These are phyloP conservation scores for Macrolepiota dolichaula DNA, from an alignment of 768 basidiomycete genomes.

Conservation along the genomic window DNA sequence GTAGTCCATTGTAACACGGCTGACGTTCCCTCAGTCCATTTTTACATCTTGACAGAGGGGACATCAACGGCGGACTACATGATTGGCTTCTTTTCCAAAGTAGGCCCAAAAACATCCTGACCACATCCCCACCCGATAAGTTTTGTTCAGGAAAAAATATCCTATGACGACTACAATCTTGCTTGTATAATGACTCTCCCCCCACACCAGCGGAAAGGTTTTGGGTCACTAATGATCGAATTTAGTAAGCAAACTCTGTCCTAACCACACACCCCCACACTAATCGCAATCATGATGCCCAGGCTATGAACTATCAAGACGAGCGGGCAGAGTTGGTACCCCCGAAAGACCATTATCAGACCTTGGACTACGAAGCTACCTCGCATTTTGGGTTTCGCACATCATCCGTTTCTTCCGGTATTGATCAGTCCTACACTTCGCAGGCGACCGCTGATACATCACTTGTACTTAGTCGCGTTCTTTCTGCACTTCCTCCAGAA, in stretches of 20 bases:
- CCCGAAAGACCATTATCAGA: constrained; percentile 96
- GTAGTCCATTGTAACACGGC: background rate
- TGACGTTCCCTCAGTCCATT: constrained; percentile 57
- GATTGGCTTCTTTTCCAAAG: constrained; percentile 71
- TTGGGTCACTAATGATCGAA: constrained; percentile 95
- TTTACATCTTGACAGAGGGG: constrained; percentile 90
- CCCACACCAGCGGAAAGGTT: constrained; percentile 86
- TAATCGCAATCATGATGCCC: background rate
- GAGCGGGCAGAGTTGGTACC: constrained; percentile 77
- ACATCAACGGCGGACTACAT: constrained; percentile 77
- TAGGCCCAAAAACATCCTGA: constrained; percentile 14
- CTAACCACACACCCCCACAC: background rate
- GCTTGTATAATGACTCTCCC: constrained; percentile 96
- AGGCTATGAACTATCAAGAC: constrained; percentile 93
- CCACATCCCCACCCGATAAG: background rate
- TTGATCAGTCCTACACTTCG: background rate
- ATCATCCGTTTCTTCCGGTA: constrained; percentile 83
- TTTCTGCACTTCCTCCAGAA: constrained; percentile 60
- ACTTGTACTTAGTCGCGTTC: constrained; percentile 38
- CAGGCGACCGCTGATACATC: background rate
- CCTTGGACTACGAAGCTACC: constrained; percentile 87
- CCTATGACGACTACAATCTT: constrained; percentile 96
- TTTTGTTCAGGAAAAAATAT: constrained; percentile 75
- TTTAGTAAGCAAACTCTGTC: constrained; percentile 66
- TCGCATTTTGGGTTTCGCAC: constrained; percentile 82